Conservation (phyloP, 2,329 filamentous ascomycete genomes). For the Periconia sp. region DNA sequence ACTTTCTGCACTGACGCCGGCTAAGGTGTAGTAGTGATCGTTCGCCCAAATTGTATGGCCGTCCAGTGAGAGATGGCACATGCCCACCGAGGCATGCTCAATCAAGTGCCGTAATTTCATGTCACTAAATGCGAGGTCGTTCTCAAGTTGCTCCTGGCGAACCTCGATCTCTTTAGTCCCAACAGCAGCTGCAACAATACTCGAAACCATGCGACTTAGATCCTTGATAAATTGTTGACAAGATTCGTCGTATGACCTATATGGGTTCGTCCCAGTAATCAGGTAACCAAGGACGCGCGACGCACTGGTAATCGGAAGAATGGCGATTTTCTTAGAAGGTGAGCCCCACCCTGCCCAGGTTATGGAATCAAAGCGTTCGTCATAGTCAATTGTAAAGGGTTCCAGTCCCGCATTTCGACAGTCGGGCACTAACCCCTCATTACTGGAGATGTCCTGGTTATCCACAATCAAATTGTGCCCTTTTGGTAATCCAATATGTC, state of each 20-base stretch:
- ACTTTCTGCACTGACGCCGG: conserved; percentile 21
- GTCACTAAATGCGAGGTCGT: conserved; percentile 37
- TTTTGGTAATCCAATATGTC: conserved; percentile 29
- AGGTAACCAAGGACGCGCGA: conserved; percentile 30
- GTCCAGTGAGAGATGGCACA: conserved; percentile 32
- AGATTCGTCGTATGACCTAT: conserved; percentile 31
- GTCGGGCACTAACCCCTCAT: conserved; percentile 30
- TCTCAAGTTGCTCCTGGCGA: conserved; percentile 34
- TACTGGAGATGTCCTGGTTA: conserved; percentile 21
- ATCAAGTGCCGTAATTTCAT: conserved; percentile 38
- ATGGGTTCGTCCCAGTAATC: conserved; percentile 40
- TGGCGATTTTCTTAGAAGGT: conserved; percentile 26
- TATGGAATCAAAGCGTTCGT: conserved; percentile 31
- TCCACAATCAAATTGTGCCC: conserved; percentile 30
- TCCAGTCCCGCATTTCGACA: conserved; percentile 27
- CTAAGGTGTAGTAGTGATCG: conserved; percentile 35
- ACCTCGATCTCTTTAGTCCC: conserved; percentile 21
- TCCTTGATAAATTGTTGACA: conserved; percentile 38
- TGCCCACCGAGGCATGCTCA: conserved; percentile 38
- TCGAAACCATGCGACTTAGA: conserved; percentile 34
- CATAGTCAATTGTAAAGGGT: conserved; percentile 23
- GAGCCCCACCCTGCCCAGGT: conserved; percentile 31
- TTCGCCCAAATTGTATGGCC: conserved; percentile 39
- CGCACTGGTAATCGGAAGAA: conserved; percentile 28
- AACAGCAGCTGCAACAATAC: conserved; percentile 27